These are phyloP conservation scores for Calonectria montana DNA, from an alignment of 2,329 filamentous ascomycete genomes.

Conservation along the genomic window DNA sequence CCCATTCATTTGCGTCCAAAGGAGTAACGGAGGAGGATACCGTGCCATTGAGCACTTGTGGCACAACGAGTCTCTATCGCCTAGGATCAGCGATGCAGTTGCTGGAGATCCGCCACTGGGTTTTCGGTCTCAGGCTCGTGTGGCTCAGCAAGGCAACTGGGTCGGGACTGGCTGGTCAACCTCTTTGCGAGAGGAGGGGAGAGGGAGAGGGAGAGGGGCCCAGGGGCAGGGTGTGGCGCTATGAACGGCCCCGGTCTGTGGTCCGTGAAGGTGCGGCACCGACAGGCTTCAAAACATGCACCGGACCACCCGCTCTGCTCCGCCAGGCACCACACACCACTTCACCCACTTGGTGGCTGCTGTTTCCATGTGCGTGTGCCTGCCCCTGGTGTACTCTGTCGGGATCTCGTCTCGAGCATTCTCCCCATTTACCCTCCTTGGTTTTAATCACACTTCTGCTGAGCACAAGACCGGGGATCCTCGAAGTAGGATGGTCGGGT, in stretches of 20 bases:
- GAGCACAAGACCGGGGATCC: constrained; percentile 34
- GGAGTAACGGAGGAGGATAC: not conserved
- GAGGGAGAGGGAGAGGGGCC: constrained; percentile 7
- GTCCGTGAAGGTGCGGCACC: constrained; percentile 36
- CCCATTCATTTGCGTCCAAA: constrained; percentile 7
- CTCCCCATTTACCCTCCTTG: constrained; percentile 56
- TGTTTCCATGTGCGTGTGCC: constrained; percentile 35
- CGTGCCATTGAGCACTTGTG: not conserved
- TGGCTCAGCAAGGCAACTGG: constrained; percentile 24
- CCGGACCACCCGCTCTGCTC: constrained; percentile 38
- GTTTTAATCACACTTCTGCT: constrained; percentile 62
- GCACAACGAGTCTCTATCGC: not conserved
- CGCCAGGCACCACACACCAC: constrained; percentile 28
- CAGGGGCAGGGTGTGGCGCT: constrained; percentile 27
- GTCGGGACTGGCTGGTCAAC: not conserved
- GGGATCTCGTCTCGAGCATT: constrained; percentile 51
- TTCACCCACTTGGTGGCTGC: constrained; percentile 32
- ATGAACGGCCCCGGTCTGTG: constrained; percentile 31
- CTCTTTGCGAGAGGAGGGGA: not conserved
- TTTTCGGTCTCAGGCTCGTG: constrained; percentile 22
- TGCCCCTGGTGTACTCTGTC: constrained; percentile 35
- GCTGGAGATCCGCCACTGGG: constrained; percentile 8
- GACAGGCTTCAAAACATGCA: constrained; percentile 40
- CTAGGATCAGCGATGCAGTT: constrained; percentile 23
- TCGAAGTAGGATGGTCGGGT: constrained; percentile 33